Base-by-base conservation (phyloP, 2,329 filamentous ascomycete genomes). In the Venturia nashicola region DNA sequence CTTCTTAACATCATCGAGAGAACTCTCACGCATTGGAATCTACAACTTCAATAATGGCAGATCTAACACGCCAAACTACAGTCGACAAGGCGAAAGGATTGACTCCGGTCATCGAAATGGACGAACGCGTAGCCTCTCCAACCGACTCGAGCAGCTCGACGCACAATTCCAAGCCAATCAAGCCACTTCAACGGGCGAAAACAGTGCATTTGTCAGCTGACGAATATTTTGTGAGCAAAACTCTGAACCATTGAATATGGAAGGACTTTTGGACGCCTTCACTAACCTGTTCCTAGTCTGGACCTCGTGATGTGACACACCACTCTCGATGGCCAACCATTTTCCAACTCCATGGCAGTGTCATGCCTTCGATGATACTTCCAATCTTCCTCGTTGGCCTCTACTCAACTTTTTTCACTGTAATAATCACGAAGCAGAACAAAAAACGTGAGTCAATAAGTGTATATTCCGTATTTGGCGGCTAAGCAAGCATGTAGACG, bases 271-370 rank as follows among this genome's bases (percentile, higher is more conserved):
- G 9, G 36, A 57, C 51, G 23, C 20, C 7, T 36, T n/a, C 12
- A 20, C 46, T 51, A 9, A 51, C 46, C 27, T 27, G 5, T 27
- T 27, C 18, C 16, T 20, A 62, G 60, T 43, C 44, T 65, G 85
- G 84, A 14, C 89, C 89, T 61, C 82, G 86, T 66, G 85, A 91
- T 72, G 82, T 90, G 67, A 80, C 84, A 65, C 83, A 83, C 70
- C 88, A 91, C 74, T 90, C 87, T 23, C 91, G 89, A 79, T 86
- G 87, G 81, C 89, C 89, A 20, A 82, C 85, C 67, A 88, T 91
- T 72, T 76, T 92, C 72, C 86, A 87, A 65, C 80, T 92, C 76
- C 88, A 90, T 72, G 89, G 89, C 69, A 89, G 85, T 67, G 85
- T 92, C 66, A 73, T 88, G 65, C 89, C 89, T 14, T 86, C 88